Percentiles rank a stretch among this genome's conserved stretches.
Conservation (phyloP, 306 rosid genomes). For the Glycine tomentella region DNA sequence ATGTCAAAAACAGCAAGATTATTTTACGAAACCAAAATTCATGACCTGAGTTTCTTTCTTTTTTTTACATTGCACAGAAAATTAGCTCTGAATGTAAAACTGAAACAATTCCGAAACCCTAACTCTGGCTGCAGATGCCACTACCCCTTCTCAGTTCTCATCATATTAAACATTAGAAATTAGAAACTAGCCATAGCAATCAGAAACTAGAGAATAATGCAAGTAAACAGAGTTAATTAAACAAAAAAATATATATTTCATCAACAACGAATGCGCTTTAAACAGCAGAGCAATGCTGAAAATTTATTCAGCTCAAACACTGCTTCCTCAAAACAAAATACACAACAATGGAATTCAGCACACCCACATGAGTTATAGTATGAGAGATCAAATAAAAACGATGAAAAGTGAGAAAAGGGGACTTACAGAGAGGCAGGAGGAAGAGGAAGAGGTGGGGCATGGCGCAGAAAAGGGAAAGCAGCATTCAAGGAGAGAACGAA, state of each 20-base stretch:
- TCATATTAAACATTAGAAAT: slow-evolving; percentile 20
- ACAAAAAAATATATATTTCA: neutral
- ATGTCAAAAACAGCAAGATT: neutral
- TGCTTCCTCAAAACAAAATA: neutral
- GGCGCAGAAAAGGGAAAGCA: slow-evolving; percentile 20
- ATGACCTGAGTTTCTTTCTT: neutral
- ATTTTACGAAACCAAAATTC: neutral
- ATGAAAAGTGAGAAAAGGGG: slow-evolving; percentile 34
- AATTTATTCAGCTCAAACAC: neutral
- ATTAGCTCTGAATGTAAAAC: slow-evolving; percentile 2
- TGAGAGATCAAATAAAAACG: slow-evolving; percentile 49
- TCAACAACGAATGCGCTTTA: slow-evolving; percentile 22
- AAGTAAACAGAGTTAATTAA: neutral
- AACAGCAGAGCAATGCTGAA: slow-evolving; percentile 2
- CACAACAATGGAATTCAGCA: slow-evolving; percentile 8
- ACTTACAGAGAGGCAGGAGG: slow-evolving; percentile 62
- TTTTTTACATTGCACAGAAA: neutral
- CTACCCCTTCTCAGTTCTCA: slow-evolving; percentile 13
- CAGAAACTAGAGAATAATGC: slow-evolving; percentile 36
- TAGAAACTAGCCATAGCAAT: slow-evolving; percentile 20
- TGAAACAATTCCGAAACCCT: slow-evolving; percentile 52
- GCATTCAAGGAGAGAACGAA: slow-evolving; percentile 26
- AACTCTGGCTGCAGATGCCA: neutral
- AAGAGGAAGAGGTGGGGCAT: slow-evolving; percentile 45
- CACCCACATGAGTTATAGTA: slow-evolving; percentile 29